Base-by-base conservation (phyloP, 2,329 filamentous ascomycete genomes). In the Penicillium sclerotigenum region DNA sequence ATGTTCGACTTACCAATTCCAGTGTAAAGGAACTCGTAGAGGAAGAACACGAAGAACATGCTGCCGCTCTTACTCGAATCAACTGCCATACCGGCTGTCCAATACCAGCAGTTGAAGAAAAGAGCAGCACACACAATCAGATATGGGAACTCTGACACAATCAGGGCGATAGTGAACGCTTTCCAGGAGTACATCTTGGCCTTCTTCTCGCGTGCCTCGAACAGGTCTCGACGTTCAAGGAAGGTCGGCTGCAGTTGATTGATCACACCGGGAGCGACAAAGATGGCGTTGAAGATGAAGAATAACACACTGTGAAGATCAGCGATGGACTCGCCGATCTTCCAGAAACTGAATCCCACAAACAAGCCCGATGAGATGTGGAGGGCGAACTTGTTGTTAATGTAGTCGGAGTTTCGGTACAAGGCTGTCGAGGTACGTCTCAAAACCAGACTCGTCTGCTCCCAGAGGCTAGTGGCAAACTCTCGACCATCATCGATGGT, bases 41-140 rank as follows among this genome's bases (percentile, higher is more conserved):
- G 78, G 60, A 91, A 72, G 11, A 83, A 84, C 82, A 92, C 89
- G 33, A 91, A 76, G 75, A 87, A 91, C 9, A 85, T 81, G 63
- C 62, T 63, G 6, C 71, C 71, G 14, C 70, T 65, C 47, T 68
- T 71, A 57, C 65, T 64, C 26, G 82, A 63, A 18, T 61, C 62
- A 3, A 57, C 60, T 3, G 61, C 58, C 51, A 67, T 75, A 0
- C 89, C 89, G 0, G 84, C 81, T 0, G 87, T 82, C 70, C 81
- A 91, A 73, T 91, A 91, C 87, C 87, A 91, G 1, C 88, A 77
- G 0, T 83, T 74, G 77, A 81, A 91, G 76, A 90, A 91, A 4
- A 91, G 70, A 0, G 87, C 76, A 0, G 80, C 82, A 5, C 81
- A 80, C 22, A 89, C 66, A 60, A 88, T 79, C 0, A 87, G 83